These are phyloP conservation scores for Quercus lobata DNA, from an alignment of 331 rosid species.

Conservation along the genomic window DNA sequence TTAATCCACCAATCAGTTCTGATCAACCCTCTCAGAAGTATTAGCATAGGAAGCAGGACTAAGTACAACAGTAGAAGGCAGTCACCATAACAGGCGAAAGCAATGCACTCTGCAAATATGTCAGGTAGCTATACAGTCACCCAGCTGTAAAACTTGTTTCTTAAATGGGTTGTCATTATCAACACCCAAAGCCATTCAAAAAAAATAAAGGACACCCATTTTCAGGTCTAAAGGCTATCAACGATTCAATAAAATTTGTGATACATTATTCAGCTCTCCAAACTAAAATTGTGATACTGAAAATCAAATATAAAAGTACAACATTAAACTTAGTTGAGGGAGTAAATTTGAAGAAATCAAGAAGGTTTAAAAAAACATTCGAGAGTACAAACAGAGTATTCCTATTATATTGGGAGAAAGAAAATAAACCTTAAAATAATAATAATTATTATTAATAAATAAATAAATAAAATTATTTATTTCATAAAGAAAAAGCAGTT, in stretches of 20 bases:
- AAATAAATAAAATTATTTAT: too few relatives aligned
- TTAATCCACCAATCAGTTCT: background rate
- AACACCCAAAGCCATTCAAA: background rate
- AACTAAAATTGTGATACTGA: background rate
- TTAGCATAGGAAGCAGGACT: background rate
- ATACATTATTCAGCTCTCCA: background rate
- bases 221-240: background rate
- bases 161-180: background rate
- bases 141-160: background rate
- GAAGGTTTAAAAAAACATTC: background rate
- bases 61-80: background rate
- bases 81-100: background rate
- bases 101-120: background rate
- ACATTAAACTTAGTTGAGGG: background rate
- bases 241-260: background rate
- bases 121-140: background rate
- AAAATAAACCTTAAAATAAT: background rate
- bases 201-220: background rate
- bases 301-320: background rate
- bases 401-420: background rate
- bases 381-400: background rate
- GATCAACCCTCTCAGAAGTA: background rate
- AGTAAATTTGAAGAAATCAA: background rate
- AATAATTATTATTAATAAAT: too few relatives aligned
- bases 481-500: background rate